Evolutionary conservation across 805 yeast species (phyloP).

Genomic region (Sugiyamaella floridensis): DNA sequence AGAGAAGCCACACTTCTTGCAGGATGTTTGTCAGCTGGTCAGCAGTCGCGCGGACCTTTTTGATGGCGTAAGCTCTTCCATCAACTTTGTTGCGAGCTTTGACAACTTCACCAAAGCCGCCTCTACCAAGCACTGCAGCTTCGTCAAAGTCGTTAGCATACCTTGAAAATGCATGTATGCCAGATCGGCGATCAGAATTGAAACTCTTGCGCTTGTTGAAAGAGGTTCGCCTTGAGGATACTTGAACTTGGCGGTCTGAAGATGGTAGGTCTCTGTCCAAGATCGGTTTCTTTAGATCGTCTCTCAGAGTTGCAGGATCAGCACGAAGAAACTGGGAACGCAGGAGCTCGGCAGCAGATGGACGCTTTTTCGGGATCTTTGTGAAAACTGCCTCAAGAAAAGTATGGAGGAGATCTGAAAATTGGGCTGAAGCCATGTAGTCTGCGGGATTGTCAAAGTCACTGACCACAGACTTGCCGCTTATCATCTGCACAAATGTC

Average conservation of each 20-base stretch:
- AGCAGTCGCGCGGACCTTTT: constrained; percentile 78
- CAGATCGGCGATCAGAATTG: constrained; percentile 1
- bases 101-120: constrained; percentile 98
- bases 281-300: not conserved
- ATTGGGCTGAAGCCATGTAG: constrained; percentile 42
- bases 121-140: constrained; percentile 81
- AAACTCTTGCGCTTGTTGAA: not conserved
- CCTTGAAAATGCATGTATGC: constrained; percentile 44
- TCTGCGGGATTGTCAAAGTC: constrained; percentile 56
- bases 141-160: constrained; percentile 94
- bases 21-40: constrained; percentile 73
- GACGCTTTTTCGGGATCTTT: constrained; percentile 58
- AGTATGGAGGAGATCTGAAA: constrained; percentile 57
- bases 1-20: constrained; percentile 86
- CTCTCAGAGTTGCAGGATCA: constrained; percentile 2
- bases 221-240: not conserved
- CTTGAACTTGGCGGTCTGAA: not conserved
- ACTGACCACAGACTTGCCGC: constrained; percentile 50
- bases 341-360: constrained; percentile 76
- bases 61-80: constrained; percentile 91
- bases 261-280: not conserved
- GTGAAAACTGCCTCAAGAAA: constrained; percentile 63
- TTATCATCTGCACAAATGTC: constrained; percentile 56
- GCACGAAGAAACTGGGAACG: constrained; percentile 79
- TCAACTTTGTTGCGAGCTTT: constrained; percentile 89